A percentile compares a stretch with the other conserved stretches of the same genome.
phyloP scores from a whole-genome alignment of 2,329 filamentous ascomycete genomes.

The Paramyrothecium roridum region DNA sequence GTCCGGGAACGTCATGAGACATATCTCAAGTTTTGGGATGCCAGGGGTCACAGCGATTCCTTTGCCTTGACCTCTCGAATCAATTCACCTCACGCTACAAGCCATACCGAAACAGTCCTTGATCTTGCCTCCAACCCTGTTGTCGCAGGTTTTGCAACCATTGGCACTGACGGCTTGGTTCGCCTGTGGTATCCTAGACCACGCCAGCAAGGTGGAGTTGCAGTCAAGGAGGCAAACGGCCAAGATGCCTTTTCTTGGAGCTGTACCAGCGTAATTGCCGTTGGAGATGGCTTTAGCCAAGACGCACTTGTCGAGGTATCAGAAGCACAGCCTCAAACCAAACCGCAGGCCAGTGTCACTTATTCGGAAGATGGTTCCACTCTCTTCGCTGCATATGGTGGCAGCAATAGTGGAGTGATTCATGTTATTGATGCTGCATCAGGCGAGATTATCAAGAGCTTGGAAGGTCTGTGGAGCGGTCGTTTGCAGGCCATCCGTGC shows the following conservation, averaged over 20 bases:
- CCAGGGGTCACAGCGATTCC: slow-evolving; percentile 51
- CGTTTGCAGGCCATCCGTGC: slow-evolving; percentile 67
- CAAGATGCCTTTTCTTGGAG: slow-evolving; percentile 71
- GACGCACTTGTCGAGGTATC: slow-evolving; percentile 25
- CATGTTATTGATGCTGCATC: slow-evolving; percentile 73
- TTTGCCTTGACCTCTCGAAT: slow-evolving; percentile 81
- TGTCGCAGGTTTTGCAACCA: slow-evolving; percentile 72
- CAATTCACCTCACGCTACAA: slow-evolving; percentile 72
- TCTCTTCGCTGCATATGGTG: slow-evolving; percentile 65
- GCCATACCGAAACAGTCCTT: slow-evolving; percentile 58
- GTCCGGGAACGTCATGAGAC: slow-evolving; percentile 62
- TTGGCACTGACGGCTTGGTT: slow-evolving; percentile 76
- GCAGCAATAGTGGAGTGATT: slow-evolving; percentile 56
- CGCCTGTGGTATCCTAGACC: slow-evolving; percentile 78
- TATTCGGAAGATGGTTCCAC: slow-evolving; percentile 85
- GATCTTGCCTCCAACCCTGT: slow-evolving; percentile 70
- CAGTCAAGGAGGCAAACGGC: slow-evolving; percentile 55
- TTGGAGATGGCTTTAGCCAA: slow-evolving; percentile 49
- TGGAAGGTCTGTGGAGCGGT: slow-evolving; percentile 65
- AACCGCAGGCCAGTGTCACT: slow-evolving; percentile 61
- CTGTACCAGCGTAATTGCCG: slow-evolving; percentile 57
- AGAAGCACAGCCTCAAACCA: slow-evolving; percentile 20
- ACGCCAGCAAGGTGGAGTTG: slow-evolving; percentile 65
- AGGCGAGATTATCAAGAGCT: slow-evolving; percentile 63
- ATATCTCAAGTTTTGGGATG: slow-evolving; percentile 86